These are phyloP conservation scores for Drechslerella coelobrocha DNA, from an alignment of 2,329 filamentous ascomycete species.

Conservation along the genomic window DNA sequence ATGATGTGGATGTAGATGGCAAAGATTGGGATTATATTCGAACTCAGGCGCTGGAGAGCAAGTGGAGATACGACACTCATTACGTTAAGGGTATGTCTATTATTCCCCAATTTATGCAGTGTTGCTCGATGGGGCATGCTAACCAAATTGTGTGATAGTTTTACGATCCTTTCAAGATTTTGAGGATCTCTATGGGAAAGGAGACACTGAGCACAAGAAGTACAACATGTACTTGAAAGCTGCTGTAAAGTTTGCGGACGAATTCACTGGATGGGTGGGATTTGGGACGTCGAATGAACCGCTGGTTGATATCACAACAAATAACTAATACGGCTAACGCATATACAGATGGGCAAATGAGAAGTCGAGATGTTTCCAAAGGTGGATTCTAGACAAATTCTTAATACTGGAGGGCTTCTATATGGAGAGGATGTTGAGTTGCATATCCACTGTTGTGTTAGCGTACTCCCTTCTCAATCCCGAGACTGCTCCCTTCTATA, in stretches of 20 bases:
- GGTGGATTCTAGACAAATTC: no score
- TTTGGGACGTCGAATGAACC: conserved; percentile 33
- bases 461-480: no score
- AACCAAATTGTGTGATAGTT: conserved; percentile 31
- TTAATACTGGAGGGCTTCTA: no score
- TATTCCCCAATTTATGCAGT: neutral
- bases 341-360: neutral
- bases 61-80: conserved; percentile 75
- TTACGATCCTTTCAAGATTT: conserved; percentile 53
- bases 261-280: conserved; percentile 58
- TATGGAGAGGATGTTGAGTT: no score
- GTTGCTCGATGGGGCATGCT: neutral
- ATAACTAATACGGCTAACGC: neutral
- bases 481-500: no score
- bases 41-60: conserved; percentile 72
- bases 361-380: no score
- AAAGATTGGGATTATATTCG: conserved; percentile 80
- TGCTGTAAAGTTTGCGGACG: conserved; percentile 62
- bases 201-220: conserved; percentile 46
- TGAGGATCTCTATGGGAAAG: conserved; percentile 52
- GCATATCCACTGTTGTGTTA: no score
- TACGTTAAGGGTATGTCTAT: conserved; percentile 75
- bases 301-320: conserved; percentile 21
- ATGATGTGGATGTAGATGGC: conserved; percentile 66
- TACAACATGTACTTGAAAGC: conserved; percentile 62